phyloP scores from a whole-genome alignment of 2,329 filamentous ascomycete genomes.

The Diaporthe destruens region DNA sequence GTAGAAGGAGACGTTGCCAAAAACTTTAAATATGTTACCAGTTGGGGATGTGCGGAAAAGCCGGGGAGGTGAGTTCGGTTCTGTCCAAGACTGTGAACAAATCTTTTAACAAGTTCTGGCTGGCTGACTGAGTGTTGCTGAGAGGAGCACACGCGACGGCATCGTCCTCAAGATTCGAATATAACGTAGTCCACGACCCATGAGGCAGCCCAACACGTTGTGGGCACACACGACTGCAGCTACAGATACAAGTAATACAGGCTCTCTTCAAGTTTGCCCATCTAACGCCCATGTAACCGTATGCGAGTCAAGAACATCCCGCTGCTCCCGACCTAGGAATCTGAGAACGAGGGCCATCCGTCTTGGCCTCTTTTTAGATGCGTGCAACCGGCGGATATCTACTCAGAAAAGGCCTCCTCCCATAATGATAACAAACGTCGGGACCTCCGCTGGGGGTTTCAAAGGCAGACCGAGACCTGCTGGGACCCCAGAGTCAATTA shows the following conservation, averaged over 20 bases:
- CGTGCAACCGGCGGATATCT: background rate
- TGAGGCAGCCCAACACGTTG: background rate
- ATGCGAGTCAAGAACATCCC: conserved; percentile 22
- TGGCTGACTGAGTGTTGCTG: no score
- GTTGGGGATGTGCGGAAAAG: background rate
- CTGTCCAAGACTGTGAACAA: no score
- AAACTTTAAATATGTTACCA: background rate
- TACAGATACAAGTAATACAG: background rate
- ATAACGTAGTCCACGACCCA: background rate
- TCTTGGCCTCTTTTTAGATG: background rate
- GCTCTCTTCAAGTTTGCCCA: background rate
- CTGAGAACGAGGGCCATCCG: no score
- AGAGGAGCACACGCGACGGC: no score
- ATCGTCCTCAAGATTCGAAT: background rate
- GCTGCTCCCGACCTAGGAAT: background rate
- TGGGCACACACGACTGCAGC: background rate
- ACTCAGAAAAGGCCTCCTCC: no score
- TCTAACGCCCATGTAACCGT: background rate
- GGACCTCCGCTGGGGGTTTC: background rate
- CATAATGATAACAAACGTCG: background rate
- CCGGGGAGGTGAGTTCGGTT: background rate
- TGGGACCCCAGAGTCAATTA: conserved; percentile 5
- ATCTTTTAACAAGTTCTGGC: no score
- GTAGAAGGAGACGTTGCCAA: background rate
- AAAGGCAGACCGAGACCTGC: background rate